Evolutionary conservation across 805 yeast species (phyloP), one percentile per base, ranked within the genome.

Genomic region (Jamesozyma rosinii): DNA sequence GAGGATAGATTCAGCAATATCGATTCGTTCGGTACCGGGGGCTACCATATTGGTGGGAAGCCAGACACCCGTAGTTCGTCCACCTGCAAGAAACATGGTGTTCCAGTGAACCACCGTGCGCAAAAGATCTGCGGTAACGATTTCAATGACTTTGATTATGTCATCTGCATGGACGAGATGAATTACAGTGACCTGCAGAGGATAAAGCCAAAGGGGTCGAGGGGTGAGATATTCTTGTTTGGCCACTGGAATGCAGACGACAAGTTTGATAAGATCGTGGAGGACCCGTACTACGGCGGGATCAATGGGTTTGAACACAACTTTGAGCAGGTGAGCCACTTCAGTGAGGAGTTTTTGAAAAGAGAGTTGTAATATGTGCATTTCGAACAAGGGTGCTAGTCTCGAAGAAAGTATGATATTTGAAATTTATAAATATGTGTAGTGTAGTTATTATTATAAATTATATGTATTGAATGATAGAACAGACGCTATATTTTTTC

Each of bases 251-350:
- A 76, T 44, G 74, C 76, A 0, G 77, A 76, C 53, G 49, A 62
- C 1, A 61, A 65, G 34, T 75, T 72, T 46, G 69, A 68, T 17
- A 69, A 63, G 30, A 76, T 84, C 29, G 89, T 89, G 5, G 84
- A 77, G 43, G 97, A 89, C 61, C 97, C 97, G 1, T 89, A 90
- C 61, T 90, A 89, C 57, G 97, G 97, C 4, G 95, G 94, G 0
- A 66, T 65, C 18, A 72, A 76, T 50, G 95, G 96, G 1, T 89
- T 89, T 58, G 92, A 86, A 61, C 71, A 68, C 44, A 86, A 84
- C 61, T 89, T 79, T 58, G 58, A 72, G 44, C 97, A 89, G 58
- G 71, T 88, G 40, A 57, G 67, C 10, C 88, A 83, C 52, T 90
- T 90, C 59, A 76, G 85, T 44, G 76, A 81, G 50, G 79, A 77